A percentile compares a stretch with the other conserved stretches of the same genome.
These are phyloP conservation scores for Arachis monticola DNA, from an alignment of 331 rosid genomes.

Conservation along the genomic window DNA sequence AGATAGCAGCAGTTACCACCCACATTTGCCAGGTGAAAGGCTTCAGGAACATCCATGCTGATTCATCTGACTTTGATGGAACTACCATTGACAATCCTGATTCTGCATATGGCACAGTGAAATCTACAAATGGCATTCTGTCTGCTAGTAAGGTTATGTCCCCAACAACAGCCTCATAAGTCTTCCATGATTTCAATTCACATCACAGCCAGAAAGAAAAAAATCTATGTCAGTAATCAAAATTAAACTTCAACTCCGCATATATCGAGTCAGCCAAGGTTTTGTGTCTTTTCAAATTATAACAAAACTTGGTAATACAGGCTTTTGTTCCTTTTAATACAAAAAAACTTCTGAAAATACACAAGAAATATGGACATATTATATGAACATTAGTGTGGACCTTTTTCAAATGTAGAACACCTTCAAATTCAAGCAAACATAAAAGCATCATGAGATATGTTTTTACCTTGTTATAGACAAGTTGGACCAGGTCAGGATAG, in stretches of 20 bases:
- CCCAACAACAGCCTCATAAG: constrained; percentile 63
- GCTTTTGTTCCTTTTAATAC: background rate
- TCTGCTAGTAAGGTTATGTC: constrained; percentile 65
- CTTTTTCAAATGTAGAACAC: background rate
- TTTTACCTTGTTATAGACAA: constrained; percentile 58
- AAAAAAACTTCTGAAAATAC: background rate
- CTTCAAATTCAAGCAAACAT: background rate
- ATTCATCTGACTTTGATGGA: constrained; percentile 36
- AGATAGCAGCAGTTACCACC: constrained; percentile 45
- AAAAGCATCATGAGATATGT: constrained; percentile 2
- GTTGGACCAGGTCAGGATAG: constrained; percentile 56
- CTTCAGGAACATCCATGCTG: constrained; percentile 62
- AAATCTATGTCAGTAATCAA: constrained; percentile 16
- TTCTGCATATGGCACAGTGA: constrained; percentile 65
- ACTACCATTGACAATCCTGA: constrained; percentile 73
- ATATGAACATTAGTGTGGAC: background rate
- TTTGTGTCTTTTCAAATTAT: background rate
- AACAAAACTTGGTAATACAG: background rate
- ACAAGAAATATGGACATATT: background rate
- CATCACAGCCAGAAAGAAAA: constrained; percentile 25
- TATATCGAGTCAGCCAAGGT: background rate
- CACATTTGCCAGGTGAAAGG: constrained; percentile 80
- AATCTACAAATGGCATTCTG: constrained; percentile 58
- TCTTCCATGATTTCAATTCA: constrained; percentile 48
- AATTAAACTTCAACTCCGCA: background rate